Conservation (phyloP, 306 rosid species). For the Abrus precatorius region DNA sequence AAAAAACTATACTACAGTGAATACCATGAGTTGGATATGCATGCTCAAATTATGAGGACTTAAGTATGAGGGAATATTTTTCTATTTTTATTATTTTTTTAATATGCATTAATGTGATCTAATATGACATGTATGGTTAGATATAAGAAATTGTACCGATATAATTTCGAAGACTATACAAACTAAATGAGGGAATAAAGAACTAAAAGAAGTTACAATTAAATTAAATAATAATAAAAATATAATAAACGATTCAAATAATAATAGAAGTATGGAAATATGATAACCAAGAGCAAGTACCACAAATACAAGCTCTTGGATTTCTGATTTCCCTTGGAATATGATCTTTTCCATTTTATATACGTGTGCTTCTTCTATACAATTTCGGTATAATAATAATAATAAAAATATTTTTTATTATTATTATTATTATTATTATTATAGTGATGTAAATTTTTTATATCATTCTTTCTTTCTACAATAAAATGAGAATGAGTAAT, state of each 20-base stretch:
- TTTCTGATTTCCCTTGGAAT: constrained; percentile 55
- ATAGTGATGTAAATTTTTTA: no score
- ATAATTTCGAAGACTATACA: no score
- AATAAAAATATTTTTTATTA: neutral
- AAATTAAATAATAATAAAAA: no score
- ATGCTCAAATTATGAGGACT: no score
- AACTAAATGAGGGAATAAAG: neutral
- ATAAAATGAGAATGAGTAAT: neutral
- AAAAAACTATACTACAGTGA: no score
- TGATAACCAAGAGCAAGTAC: constrained; percentile 28
- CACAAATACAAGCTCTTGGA: constrained; percentile 59
- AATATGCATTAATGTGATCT: no score
- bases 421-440: neutral
- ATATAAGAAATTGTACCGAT: neutral
- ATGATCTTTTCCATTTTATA: constrained; percentile 52
- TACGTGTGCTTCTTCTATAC: constrained; percentile 53
- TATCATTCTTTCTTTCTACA: neutral
- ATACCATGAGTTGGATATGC: no score
- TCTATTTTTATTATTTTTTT: no score
- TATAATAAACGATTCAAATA: neutral
- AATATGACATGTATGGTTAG: no score
- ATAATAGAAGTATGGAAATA: neutral
- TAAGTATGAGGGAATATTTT: no score
- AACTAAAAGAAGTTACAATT: neutral
- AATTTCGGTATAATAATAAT: neutral